Conservation (phyloP, 169 alveolate genomes). For the Ichthyophthirius multifiliis region DNA sequence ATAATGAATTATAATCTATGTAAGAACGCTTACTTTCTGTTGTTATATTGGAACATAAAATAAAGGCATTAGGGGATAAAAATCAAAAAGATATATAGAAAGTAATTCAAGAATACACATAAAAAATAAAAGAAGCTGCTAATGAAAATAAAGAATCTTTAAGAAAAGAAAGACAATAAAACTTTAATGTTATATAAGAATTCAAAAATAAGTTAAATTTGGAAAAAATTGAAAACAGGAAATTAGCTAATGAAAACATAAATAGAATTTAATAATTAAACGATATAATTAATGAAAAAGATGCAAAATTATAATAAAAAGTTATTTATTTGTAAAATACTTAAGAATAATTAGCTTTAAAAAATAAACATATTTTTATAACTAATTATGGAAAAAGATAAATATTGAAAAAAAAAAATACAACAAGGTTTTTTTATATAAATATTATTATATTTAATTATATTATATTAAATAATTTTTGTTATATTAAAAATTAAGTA, state of each 20-base stretch:
- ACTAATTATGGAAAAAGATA: background rate
- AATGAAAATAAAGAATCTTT: background rate
- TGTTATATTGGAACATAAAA: background rate
- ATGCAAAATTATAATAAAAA: background rate
- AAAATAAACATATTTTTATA: background rate
- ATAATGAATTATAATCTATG: background rate
- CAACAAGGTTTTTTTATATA: no score
- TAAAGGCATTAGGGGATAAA: background rate
- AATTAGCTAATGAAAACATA: background rate
- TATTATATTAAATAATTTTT: no score
- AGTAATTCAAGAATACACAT: background rate
- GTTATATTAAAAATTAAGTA: no score
- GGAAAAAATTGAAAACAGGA: background rate
- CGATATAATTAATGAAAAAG: background rate
- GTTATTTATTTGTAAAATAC: background rate
- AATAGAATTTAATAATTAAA: background rate
- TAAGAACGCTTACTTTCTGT: background rate
- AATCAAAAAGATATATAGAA: background rate
- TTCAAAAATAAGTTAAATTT: background rate
- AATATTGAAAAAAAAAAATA: no score
- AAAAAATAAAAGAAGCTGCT: background rate
- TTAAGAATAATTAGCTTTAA: background rate
- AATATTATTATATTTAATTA: no score
- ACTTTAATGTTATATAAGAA: background rate
- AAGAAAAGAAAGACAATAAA: background rate